Evolutionary conservation across 2,329 filamentous ascomycete species (phyloP).

Genomic region (Pseudogymnoascus verrucosus): DNA sequence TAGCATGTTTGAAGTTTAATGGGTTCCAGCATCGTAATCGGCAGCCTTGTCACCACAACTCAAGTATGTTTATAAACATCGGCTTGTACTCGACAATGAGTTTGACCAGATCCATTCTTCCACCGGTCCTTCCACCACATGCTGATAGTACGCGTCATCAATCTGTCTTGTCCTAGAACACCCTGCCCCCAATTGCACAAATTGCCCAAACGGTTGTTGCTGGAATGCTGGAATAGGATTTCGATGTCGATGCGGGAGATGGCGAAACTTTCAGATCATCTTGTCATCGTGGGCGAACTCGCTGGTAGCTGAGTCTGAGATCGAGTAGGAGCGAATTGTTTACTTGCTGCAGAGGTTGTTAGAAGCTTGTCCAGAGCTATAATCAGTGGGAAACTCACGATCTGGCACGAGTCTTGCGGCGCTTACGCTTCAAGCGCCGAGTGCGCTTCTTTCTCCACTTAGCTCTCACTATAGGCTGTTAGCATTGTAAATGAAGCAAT

Average conservation of each 20-base stretch:
- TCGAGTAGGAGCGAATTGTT: slow-evolving; percentile 35
- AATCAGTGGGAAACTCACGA: slow-evolving; percentile 57
- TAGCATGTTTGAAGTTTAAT: slow-evolving; percentile 24
- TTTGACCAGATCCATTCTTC: slow-evolving; percentile 29
- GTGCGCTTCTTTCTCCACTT: slow-evolving; percentile 99
- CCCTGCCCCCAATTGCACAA: slow-evolving; percentile 23
- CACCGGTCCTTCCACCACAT: slow-evolving; percentile 26
- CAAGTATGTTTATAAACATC: slow-evolving; percentile 25
- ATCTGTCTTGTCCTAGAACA: slow-evolving; percentile 28
- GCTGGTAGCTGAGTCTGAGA: slow-evolving; percentile 31
- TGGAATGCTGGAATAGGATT: slow-evolving; percentile 28
- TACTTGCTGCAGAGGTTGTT: slow-evolving; percentile 32
- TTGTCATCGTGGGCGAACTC: slow-evolving; percentile 30
- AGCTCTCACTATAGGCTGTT: slow-evolving; percentile 58
- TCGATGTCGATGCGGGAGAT: slow-evolving; percentile 30
- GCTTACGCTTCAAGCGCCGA: slow-evolving; percentile 98
- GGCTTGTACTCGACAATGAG: slow-evolving; percentile 25
- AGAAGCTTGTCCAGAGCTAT: slow-evolving; percentile 12
- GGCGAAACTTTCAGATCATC: slow-evolving; percentile 25
- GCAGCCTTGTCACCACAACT: slow-evolving; percentile 22
- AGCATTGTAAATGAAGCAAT: slow-evolving; percentile 29
- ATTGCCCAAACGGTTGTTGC: slow-evolving; percentile 23
- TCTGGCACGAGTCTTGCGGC: slow-evolving; percentile 98
- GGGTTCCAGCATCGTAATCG: slow-evolving; percentile 28
- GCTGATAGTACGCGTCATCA: slow-evolving; percentile 30